Conservation (phyloP, 768 basidiomycete species). For the Phallus indusiatus region DNA sequence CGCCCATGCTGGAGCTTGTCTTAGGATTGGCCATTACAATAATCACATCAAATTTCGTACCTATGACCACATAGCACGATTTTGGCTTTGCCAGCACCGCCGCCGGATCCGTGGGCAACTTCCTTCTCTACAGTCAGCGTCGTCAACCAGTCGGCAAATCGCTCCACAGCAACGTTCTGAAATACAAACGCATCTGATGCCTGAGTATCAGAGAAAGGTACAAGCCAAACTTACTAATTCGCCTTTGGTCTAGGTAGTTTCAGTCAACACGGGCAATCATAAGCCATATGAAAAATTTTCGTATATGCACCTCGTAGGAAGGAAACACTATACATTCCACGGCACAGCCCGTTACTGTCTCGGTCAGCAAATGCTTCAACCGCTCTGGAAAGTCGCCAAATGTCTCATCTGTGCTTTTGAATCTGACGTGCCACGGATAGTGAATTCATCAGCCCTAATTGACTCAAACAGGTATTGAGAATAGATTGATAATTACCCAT, state of each 20-base stretch:
- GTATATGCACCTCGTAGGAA: constrained; percentile 62
- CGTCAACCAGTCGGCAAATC: constrained; percentile 89
- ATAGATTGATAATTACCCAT: constrained; percentile 60
- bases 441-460: constrained; percentile 15
- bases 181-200: too few relatives aligned
- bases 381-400: constrained; percentile 74
- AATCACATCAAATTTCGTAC: constrained; percentile 25
- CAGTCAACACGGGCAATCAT: not conserved
- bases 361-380: constrained; percentile 64
- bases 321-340: constrained; percentile 82
- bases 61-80: constrained; percentile 88
- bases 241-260: constrained; percentile 63
- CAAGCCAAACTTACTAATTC: constrained; percentile 70
- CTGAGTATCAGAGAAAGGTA: not conserved
- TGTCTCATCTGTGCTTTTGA: constrained; percentile 58
- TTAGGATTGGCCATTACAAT: too few relatives aligned
- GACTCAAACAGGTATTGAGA: not conserved
- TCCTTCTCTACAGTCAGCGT: constrained; percentile 82
- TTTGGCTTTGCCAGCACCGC: constrained; percentile 62
- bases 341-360: constrained; percentile 43
- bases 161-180: constrained; percentile 71
- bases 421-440: constrained; percentile 26
- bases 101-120: constrained; percentile 62
- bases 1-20: constrained; percentile 76
- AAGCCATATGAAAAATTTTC: not conserved